phyloP scores from a whole-genome alignment of 805 yeast species.

The Sugiyamaella floridensis region DNA sequence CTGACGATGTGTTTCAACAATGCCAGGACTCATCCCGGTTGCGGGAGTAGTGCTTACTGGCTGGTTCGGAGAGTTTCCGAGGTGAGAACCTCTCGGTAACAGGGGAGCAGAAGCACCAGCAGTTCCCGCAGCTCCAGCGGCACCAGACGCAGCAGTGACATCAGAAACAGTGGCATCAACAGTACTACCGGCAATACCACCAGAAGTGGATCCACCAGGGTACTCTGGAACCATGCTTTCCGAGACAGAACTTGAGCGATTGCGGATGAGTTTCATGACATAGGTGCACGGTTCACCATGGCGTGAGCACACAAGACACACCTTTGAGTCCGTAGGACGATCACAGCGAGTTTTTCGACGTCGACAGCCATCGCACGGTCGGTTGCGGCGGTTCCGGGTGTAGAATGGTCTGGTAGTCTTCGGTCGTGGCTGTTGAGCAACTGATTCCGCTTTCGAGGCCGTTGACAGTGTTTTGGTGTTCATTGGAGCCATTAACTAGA shows the following conservation, averaged over 20 bases:
- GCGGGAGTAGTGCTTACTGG: background rate
- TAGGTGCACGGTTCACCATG: conserved; percentile 29
- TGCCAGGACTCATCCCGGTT: background rate
- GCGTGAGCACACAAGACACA: conserved; percentile 29
- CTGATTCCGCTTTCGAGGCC: background rate
- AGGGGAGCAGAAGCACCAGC: too few relatives aligned
- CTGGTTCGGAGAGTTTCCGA: background rate
- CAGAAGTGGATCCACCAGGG: background rate
- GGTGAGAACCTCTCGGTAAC: too few relatives aligned
- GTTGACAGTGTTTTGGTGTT: background rate
- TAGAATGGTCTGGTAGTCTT: conserved; percentile 15
- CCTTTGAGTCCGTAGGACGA: conserved; percentile 19
- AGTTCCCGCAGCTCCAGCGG: background rate
- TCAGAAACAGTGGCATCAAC: background rate
- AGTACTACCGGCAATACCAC: too few relatives aligned
- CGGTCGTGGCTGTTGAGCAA: background rate
- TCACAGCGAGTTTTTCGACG: conserved; percentile 33
- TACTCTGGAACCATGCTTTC: background rate
- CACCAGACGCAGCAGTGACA: background rate
- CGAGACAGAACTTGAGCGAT: background rate
- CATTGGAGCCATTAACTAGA: background rate
- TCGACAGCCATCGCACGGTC: conserved; percentile 37
- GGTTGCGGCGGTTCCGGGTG: conserved; percentile 23
- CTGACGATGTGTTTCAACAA: background rate
- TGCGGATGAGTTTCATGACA: conserved; percentile 22